Evolutionary conservation across 257 asterid genomes (phyloP).

Genomic region (Solanum corneliomulleri): DNA sequence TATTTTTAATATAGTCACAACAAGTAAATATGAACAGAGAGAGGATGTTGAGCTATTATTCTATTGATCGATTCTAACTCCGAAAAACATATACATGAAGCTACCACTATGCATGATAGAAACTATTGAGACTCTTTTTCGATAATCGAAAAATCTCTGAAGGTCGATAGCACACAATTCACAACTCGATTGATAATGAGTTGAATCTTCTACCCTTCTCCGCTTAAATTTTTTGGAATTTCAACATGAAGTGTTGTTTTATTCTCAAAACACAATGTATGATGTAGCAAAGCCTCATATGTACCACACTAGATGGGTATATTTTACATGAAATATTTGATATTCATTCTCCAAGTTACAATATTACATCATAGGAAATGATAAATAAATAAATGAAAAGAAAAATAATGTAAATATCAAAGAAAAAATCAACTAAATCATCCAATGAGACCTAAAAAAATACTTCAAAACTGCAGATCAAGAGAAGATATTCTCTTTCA

Average conservation of each 20-base stretch:
- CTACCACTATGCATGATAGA: not conserved
- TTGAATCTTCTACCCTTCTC: not conserved
- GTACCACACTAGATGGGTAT: not conserved
- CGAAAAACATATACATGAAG: too few relatives aligned
- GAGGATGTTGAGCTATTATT: not conserved
- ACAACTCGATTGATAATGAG: not conserved
- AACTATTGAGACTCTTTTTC: not conserved
- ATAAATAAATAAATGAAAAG: not conserved
- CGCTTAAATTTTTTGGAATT: not conserved
- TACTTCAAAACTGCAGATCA: slow-evolving; percentile 20
- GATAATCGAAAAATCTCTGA: not conserved
- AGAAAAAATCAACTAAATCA: not conserved
- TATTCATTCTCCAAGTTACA: not conserved
- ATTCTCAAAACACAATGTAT: not conserved
- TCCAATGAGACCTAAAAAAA: not conserved
- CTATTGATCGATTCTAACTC: not conserved
- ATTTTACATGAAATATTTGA: not conserved
- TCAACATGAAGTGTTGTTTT: not conserved
- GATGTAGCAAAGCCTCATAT: not conserved
- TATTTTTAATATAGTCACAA: too few relatives aligned
- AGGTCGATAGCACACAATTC: not conserved
- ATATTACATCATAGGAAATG: not conserved
- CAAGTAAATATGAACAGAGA: not conserved
- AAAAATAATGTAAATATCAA: not conserved
- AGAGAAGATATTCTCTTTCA: not conserved